Evolutionary conservation across 495 filamentous ascomycete genomes (phyloP).

Genomic region (Hapsidospora chrysogenum): DNA sequence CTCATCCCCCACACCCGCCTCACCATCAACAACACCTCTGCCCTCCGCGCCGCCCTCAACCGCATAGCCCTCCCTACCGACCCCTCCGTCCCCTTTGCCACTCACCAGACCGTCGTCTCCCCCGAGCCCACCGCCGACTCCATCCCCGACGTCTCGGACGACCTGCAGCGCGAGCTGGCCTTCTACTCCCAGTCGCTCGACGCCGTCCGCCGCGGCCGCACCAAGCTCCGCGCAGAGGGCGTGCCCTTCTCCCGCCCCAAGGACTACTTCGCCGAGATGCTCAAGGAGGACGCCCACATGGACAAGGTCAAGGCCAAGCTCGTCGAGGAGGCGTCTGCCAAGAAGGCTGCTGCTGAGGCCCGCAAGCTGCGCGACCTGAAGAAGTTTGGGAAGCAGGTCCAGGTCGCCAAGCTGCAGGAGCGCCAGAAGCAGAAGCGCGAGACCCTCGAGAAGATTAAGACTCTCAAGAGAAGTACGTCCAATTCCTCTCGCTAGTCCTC

Average conservation of each 20-base stretch:
- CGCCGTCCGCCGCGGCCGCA: conserved; percentile 54
- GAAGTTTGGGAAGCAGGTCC: conserved; percentile 98
- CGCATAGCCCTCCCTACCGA: conserved; percentile 54
- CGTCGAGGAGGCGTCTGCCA: conserved; percentile 74
- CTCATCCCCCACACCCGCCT: conserved; percentile 78
- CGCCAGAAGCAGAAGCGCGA: conserved; percentile 77
- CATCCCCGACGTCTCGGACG: conserved; percentile 65
- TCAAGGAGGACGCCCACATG: conserved; percentile 98
- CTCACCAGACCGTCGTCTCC: conserved; percentile 36
- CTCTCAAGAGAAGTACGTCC: conserved; percentile 76
- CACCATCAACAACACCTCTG: conserved; percentile 91
- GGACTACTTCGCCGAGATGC: conserved; percentile 98
- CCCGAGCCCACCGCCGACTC: conserved; percentile 26
- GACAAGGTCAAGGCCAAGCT: conserved; percentile 86
- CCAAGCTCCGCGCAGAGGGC: conserved; percentile 61
- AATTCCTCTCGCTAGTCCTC: not conserved
- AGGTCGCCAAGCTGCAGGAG: conserved; percentile 91
- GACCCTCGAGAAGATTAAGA: conserved; percentile 82
- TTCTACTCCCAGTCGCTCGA: conserved; percentile 86
- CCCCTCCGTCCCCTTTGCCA: conserved; percentile 29
- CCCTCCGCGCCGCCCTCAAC: conserved; percentile 57
- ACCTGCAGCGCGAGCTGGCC: conserved; percentile 71
- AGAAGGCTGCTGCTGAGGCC: conserved; percentile 85
- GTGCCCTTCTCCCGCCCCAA: conserved; percentile 71
- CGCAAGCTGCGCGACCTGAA: conserved; percentile 85